A percentile compares a stretch with the other conserved stretches of the same genome.
Conservation (phyloP, 345 rosid species). For the Citrus medica region DNA sequence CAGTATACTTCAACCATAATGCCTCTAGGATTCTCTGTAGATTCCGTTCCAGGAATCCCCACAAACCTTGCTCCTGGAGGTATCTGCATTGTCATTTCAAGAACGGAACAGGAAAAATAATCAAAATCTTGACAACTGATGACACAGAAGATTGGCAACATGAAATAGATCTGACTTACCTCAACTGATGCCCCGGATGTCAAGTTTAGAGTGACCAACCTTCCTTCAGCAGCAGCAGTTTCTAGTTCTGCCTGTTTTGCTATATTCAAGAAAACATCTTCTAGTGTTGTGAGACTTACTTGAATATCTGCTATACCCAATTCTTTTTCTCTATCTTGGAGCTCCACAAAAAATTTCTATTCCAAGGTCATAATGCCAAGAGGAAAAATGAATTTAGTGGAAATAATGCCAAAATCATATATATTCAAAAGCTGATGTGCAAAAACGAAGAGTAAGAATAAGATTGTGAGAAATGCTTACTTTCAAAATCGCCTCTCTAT, state of each 20-base stretch:
- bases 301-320: slow-evolving; percentile 81
- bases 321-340: slow-evolving; percentile 59
- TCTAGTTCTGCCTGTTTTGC: slow-evolving; percentile 92
- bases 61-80: slow-evolving; percentile 78
- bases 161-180: slow-evolving; percentile 29
- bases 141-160: not conserved
- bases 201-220: slow-evolving; percentile 55
- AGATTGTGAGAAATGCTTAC: slow-evolving; percentile 32
- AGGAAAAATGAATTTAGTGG: not conserved
- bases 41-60: slow-evolving; percentile 69
- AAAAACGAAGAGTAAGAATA: not conserved
- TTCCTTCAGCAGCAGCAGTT: slow-evolving; percentile 76
- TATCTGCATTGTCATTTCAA: slow-evolving; percentile 43
- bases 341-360: slow-evolving; percentile 66
- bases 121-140: not conserved
- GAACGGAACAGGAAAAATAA: not conserved
- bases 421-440: not conserved
- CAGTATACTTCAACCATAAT: slow-evolving; percentile 91
- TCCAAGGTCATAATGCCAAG: slow-evolving; percentile 9
- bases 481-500: slow-evolving; percentile 58
- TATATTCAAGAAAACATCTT: slow-evolving; percentile 95
- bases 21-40: slow-evolving; percentile 60
- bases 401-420: not conserved
- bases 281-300: slow-evolving; percentile 88
- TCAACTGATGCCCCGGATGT: slow-evolving; percentile 64